Conservation (phyloP, 345 rosid genomes). For the Psidium guajava region DNA sequence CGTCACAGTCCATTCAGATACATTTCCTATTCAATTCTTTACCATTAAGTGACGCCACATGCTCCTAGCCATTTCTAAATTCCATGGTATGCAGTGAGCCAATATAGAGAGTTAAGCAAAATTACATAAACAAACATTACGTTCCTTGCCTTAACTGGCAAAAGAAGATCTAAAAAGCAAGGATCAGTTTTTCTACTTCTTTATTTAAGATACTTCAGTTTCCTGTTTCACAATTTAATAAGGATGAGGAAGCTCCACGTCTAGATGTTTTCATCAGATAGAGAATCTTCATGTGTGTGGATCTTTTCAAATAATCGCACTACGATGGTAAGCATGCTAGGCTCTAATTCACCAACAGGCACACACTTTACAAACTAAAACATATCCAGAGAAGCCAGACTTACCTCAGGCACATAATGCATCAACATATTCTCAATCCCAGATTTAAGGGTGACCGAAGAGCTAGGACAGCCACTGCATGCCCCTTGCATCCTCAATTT, state of each 20-base stretch:
- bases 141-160: background rate
- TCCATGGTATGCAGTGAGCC: background rate
- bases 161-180: background rate
- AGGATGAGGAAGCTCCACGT: background rate
- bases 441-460: constrained; percentile 93
- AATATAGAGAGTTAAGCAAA: background rate
- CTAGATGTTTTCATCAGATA: background rate
- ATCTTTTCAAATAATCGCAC: background rate
- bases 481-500: constrained; percentile 97
- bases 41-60: background rate
- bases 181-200: background rate
- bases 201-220: background rate
- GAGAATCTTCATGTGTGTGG: background rate
- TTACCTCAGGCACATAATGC: constrained; percentile 98
- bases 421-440: constrained; percentile 98
- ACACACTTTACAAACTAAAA: background rate
- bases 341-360: background rate
- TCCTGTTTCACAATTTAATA: background rate
- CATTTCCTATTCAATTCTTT: too few relatives aligned
- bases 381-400: background rate
- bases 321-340: background rate
- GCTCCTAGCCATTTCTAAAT: background rate
- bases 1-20: too few relatives aligned
- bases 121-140: background rate
- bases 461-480: constrained; percentile 98